Percentiles rank a stretch among this genome's conserved stretches.
Evolutionary conservation across 139 green algal genomes (phyloP).

Genomic region (Coelastrella sp.): DNA sequence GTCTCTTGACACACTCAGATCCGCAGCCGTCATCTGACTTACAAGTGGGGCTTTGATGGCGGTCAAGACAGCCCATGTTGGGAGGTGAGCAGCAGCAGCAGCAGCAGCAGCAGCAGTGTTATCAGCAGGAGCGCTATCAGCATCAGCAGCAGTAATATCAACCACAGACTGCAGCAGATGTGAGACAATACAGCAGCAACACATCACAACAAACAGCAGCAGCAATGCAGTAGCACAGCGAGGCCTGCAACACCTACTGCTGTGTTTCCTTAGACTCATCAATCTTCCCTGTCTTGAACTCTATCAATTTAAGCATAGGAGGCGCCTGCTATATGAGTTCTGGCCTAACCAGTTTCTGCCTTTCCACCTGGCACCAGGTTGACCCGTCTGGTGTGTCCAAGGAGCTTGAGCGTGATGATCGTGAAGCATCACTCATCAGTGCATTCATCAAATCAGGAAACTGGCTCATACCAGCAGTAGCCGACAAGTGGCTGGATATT

Average conservation of each 20-base stretch:
- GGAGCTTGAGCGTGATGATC: conserved; percentile 42
- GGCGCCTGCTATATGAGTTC: too few relatives aligned
- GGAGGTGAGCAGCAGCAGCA: conserved; percentile 26
- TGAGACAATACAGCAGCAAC: background rate
- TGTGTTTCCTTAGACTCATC: too few relatives aligned
- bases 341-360: background rate
- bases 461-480: conserved; percentile 33
- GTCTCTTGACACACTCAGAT: conserved; percentile 32
- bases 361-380: background rate
- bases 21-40: conserved; percentile 32
- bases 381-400: conserved; percentile 41
- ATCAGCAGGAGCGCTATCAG: background rate
- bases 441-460: conserved; percentile 13
- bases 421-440: conserved; percentile 34
- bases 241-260: too few relatives aligned
- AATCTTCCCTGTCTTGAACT: too few relatives aligned
- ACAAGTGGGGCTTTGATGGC: conserved; percentile 44
- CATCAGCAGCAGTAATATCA: background rate
- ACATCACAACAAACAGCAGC: too few relatives aligned
- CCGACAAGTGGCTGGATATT: conserved; percentile 20
- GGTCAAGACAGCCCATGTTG: conserved; percentile 20
- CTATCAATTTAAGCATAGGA: too few relatives aligned
- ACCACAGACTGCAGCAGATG: background rate
- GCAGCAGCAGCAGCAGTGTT: background rate
- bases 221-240: too few relatives aligned